Percentiles rank a stretch among this genome's conserved stretches.
These are phyloP conservation scores for Helotiales sp. DNA, from an alignment of 2,329 filamentous ascomycete genomes.

Conservation along the genomic window DNA sequence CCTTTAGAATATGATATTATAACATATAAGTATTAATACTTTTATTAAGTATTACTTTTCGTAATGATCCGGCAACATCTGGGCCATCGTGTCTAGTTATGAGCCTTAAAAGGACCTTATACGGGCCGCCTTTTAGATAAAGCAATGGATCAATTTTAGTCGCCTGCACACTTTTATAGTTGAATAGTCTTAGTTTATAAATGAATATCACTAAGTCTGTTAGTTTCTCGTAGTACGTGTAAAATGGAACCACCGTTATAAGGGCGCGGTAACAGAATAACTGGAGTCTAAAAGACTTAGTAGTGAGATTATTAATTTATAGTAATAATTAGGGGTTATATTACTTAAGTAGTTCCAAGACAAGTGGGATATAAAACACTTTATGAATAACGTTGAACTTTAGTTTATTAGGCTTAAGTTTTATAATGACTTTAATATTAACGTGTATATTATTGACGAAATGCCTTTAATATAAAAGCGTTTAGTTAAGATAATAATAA, in stretches of 20 bases:
- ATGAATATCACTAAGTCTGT: slow-evolving; percentile 26
- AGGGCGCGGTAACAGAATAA: neutral
- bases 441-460: slow-evolving; percentile 17
- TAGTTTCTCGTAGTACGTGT: slow-evolving; percentile 22
- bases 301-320: neutral
- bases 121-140: slow-evolving; percentile 27
- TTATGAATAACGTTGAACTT: slow-evolving; percentile 30
- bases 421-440: slow-evolving; percentile 18
- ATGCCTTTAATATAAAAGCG: slow-evolving; percentile 35
- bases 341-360: slow-evolving; percentile 11
- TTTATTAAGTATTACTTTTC: too few species aligned
- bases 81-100: slow-evolving; percentile 22
- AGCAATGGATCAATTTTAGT: slow-evolving; percentile 29
- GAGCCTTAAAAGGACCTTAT: slow-evolving; percentile 28
- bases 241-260: slow-evolving; percentile 23
- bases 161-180: slow-evolving; percentile 25
- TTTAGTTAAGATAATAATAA: slow-evolving; percentile 38
- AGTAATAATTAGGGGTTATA: neutral
- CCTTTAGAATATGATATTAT: too few species aligned
- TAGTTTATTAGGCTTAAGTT: slow-evolving; percentile 26
- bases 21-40: too few species aligned
- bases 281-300: neutral
- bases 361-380: slow-evolving; percentile 28
- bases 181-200: slow-evolving; percentile 7
- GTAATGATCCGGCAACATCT: too few species aligned